These are phyloP conservation scores for Bacterosira constricta DNA, from an alignment of 108 stramenopile genomes.

Conservation along the genomic window DNA sequence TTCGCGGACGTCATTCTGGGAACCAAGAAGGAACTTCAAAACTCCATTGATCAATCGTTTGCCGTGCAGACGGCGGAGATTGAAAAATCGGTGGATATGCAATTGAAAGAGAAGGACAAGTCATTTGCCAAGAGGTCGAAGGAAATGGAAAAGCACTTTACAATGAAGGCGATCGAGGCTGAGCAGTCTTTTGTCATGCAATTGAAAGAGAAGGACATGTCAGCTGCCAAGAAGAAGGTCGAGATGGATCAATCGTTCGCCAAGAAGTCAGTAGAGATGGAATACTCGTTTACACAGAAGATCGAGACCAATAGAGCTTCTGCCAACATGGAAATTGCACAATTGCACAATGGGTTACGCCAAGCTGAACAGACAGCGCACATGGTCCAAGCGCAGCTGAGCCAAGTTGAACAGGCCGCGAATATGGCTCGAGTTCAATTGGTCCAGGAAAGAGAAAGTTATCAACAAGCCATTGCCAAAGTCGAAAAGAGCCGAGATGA, in stretches of 20 bases:
- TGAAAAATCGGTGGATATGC: background rate
- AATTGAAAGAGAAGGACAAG: background rate
- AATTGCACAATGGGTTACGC: background rate
- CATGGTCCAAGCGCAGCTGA: background rate
- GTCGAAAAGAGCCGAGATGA: background rate
- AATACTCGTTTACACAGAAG: background rate
- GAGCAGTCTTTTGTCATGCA: background rate
- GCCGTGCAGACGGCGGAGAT: background rate
- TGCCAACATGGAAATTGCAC: background rate
- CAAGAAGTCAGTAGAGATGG: background rate
- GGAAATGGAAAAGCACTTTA: slow-evolving; percentile 9
- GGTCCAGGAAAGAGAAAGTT: background rate
- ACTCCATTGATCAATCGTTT: background rate
- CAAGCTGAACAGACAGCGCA: background rate
- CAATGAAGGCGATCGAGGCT: slow-evolving; percentile 2
- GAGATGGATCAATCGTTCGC: background rate
- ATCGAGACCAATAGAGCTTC: background rate
- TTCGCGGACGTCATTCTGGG: slow-evolving; percentile 35
- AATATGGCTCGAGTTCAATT: background rate
- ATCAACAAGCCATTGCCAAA: background rate
- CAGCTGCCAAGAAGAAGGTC: background rate
- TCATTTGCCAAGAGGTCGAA: slow-evolving; percentile 1
- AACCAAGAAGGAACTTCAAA: slow-evolving; percentile 24
- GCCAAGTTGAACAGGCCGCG: background rate
- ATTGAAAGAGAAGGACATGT: slow-evolving; percentile 2